Percentiles rank a stretch among this genome's conserved stretches.
Evolutionary conservation across 768 basidiomycete genomes (phyloP).

Genomic region (Polyporus arcularius): DNA sequence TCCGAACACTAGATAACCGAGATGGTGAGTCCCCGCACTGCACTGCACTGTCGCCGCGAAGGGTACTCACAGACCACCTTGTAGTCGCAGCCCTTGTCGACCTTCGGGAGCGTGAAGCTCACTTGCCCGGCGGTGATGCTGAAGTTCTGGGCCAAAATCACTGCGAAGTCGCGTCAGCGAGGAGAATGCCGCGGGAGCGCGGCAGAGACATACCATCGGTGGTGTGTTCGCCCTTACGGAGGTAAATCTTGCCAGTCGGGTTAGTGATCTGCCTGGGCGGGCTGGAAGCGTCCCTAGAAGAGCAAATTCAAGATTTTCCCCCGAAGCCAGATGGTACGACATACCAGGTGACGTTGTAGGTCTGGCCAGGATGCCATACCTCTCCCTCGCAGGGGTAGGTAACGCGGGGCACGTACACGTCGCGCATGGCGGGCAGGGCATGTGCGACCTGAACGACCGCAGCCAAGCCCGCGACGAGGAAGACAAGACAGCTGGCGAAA

Average conservation of each 20-base stretch:
- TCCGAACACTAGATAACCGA: slow-evolving; percentile 40
- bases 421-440: slow-evolving; percentile 14
- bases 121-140: slow-evolving; percentile 36
- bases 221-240: slow-evolving; percentile 27
- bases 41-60: too few relatives aligned
- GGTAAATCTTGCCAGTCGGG: slow-evolving; percentile 15
- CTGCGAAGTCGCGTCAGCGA: slow-evolving; percentile 15
- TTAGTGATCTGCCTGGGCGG: slow-evolving; percentile 43
- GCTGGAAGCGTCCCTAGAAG: slow-evolving; percentile 32
- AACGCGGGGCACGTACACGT: slow-evolving; percentile 20
- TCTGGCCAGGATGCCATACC: slow-evolving; percentile 21
- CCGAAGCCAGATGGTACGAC: not conserved
- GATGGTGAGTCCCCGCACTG: not conserved
- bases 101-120: slow-evolving; percentile 38
- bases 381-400: slow-evolving; percentile 21
- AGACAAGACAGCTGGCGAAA: not conserved
- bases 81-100: slow-evolving; percentile 33
- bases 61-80: slow-evolving; percentile 41
- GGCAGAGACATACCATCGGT: slow-evolving; percentile 26
- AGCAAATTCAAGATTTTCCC: not conserved
- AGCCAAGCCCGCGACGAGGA: slow-evolving; percentile 11
- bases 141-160: slow-evolving; percentile 38
- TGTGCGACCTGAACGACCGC: slow-evolving; percentile 12
- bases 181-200: too few relatives aligned
- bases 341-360: slow-evolving; percentile 27